Percentiles rank a stretch among this genome's conserved stretches.
Conservation (phyloP, 257 asterid genomes). For the Marsdenia floribunda region DNA sequence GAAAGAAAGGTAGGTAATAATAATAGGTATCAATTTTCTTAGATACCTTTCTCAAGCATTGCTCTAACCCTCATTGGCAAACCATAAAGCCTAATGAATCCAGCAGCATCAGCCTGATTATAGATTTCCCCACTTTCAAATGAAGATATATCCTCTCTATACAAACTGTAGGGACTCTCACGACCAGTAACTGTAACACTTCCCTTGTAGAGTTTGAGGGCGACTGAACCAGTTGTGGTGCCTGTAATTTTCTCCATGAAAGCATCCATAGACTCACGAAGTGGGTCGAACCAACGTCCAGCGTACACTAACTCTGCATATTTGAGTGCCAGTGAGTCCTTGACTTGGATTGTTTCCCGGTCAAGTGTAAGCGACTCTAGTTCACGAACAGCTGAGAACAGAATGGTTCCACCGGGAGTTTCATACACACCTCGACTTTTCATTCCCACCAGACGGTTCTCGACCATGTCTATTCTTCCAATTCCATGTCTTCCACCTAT, state of each 20-base stretch:
- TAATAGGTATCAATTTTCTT: constrained; percentile 35
- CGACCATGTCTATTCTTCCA: constrained; percentile 92
- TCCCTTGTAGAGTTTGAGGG: constrained; percentile 82
- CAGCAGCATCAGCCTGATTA: constrained; percentile 93
- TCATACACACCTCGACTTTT: constrained; percentile 96
- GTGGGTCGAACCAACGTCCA: constrained; percentile 93
- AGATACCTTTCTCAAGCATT: constrained; percentile 72
- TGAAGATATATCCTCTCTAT: constrained; percentile 83
- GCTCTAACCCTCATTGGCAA: constrained; percentile 85
- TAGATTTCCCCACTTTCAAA: constrained; percentile 88
- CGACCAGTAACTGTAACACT: constrained; percentile 59
- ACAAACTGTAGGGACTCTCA: constrained; percentile 69
- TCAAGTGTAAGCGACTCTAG: constrained; percentile 95
- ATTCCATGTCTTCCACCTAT: constrained; percentile 85
- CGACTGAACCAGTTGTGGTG: constrained; percentile 74
- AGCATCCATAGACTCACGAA: constrained; percentile 82
- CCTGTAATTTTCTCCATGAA: constrained; percentile 88
- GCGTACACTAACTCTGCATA: constrained; percentile 86
- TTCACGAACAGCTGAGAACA: constrained; percentile 67
- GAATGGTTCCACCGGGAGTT: constrained; percentile 93
- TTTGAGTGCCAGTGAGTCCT: constrained; percentile 83
- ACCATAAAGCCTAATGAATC: constrained; percentile 81
- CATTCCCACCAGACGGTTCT: constrained; percentile 89
- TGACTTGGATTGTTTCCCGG: constrained; percentile 76
- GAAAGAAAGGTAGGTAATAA: no score